These are phyloP conservation scores for Pichia sp. DNA, from an alignment of 1,139 yeast genomes.

Conservation along the genomic window DNA sequence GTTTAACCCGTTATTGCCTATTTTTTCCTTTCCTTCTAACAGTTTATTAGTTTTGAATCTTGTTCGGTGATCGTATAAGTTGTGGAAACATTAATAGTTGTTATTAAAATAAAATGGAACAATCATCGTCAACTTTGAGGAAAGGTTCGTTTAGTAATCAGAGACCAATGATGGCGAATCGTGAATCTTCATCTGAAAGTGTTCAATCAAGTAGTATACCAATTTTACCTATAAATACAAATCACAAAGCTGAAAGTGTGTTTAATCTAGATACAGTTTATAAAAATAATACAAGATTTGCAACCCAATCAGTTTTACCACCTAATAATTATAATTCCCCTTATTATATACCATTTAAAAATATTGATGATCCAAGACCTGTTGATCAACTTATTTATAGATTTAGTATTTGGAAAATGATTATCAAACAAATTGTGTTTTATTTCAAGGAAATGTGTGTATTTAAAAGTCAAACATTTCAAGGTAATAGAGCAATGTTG, in stretches of 20 bases:
- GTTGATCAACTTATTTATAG: conserved; percentile 47
- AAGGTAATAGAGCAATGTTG: conserved; percentile 56
- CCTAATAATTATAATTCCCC: conserved; percentile 29
- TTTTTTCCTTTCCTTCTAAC: neutral
- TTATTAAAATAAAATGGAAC: neutral
- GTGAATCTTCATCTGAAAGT: neutral
- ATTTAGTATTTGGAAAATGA: conserved; percentile 66
- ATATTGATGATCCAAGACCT: conserved; percentile 33
- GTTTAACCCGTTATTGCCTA: neutral
- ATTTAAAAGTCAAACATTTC: conserved; percentile 64
- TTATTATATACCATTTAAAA: conserved; percentile 27
- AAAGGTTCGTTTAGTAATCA: neutral
- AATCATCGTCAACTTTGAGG: neutral
- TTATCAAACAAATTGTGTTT: conserved; percentile 53
- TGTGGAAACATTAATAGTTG: neutral
- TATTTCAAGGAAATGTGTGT: conserved; percentile 58
- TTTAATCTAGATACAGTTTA: conserved; percentile 14
- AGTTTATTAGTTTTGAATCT: no score
- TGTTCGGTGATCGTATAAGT: neutral
- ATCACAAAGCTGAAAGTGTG: conserved; percentile 6
- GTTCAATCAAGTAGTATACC: neutral
- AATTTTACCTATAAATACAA: neutral
- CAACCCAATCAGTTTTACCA: conserved; percentile 24
- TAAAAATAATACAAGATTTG: conserved; percentile 13
- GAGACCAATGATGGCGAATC: neutral